A percentile compares a stretch with the other conserved stretches of the same genome.
Conservation (phyloP, 257 asterid species). For the Anisodus acutangulus region DNA sequence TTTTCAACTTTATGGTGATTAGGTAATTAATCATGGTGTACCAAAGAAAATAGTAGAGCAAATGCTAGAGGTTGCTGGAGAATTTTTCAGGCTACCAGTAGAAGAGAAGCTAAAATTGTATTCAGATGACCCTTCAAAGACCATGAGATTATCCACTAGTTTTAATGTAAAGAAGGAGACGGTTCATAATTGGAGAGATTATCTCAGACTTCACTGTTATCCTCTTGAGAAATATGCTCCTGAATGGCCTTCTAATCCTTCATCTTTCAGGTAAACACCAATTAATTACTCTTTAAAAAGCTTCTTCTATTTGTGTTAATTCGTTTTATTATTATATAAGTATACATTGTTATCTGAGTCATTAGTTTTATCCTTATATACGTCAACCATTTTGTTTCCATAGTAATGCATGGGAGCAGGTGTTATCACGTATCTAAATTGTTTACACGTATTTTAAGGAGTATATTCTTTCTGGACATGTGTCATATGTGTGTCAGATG, state of each 20-base stretch:
- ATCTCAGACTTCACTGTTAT: conserved; percentile 84
- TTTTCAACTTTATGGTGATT: no score
- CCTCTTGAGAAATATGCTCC: conserved; percentile 65
- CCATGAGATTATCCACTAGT: conserved; percentile 78
- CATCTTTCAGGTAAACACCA: conserved; percentile 58
- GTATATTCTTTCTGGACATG: background rate
- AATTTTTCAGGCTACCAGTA: conserved; percentile 62
- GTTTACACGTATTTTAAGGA: background rate
- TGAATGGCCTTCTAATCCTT: conserved; percentile 82
- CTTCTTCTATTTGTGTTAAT: background rate
- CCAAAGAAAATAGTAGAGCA: conserved; percentile 51
- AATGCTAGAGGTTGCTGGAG: conserved; percentile 57
- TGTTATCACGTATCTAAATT: background rate
- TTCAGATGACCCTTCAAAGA: conserved; percentile 78
- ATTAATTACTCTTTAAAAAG: background rate
- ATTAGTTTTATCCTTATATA: background rate
- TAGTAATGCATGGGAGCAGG: background rate
- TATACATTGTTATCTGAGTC: background rate
- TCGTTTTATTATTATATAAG: no score
- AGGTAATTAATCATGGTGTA: conserved; percentile 86
- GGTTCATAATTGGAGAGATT: conserved; percentile 89
- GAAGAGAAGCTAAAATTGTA: conserved; percentile 85
- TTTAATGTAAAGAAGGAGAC: conserved; percentile 65
- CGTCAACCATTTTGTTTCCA: background rate
- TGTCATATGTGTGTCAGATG: background rate